Evolutionary conservation across 2,329 filamentous ascomycete genomes (phyloP), one percentile per base, ranked within the genome.

Genomic region (Coniella vitis): DNA sequence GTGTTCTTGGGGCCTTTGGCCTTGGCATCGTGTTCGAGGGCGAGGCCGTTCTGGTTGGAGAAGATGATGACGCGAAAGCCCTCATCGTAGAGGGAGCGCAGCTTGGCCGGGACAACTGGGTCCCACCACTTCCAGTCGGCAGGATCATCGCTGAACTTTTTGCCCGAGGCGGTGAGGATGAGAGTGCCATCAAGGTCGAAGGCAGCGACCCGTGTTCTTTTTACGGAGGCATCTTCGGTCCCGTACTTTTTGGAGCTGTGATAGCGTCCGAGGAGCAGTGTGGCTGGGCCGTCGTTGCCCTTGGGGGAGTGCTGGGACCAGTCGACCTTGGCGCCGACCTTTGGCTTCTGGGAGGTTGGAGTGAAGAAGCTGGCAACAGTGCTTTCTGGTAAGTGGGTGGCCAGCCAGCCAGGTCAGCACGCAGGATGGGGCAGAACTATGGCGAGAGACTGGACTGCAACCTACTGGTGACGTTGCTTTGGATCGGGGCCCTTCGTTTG

Each of bases 91-190:
- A 97, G 71, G 51, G 82, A 70, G 55, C 76, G 79, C 16, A 98
- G 65, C 45, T 71, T 79, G 0, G 65, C 67, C 1, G 89, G 88
- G 0, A 97, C 86, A 16, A 69, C 74, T 13, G 68, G 58, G 63
- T 94, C 72, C 89, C 90, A 97, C 93, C 93, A 98, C 64, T 87
- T 89, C 93, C 93, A 98, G 63, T 97, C 91, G 4, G 73, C 71
- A 0, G 83, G 78, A 55, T 82, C 79, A 45, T 76, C 76, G 3
- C 81, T 76, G 60, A 91, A 91, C 44, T 78, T 85, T 66, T 88
- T 93, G 7, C 90, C 90, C 0, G 90, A 95, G 4, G 81, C 75
- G 0, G 89, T 86, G 2, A 74, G 73, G 54, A 98, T 89, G 31
- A 98, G 69, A 1, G 93, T 98, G 7, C 87, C 93, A 63, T 98